Percentiles rank a stretch among this genome's conserved stretches.
Evolutionary conservation across 176 grass and related monocot species (phyloP).

Genomic region (Pontederia crassipes): DNA sequence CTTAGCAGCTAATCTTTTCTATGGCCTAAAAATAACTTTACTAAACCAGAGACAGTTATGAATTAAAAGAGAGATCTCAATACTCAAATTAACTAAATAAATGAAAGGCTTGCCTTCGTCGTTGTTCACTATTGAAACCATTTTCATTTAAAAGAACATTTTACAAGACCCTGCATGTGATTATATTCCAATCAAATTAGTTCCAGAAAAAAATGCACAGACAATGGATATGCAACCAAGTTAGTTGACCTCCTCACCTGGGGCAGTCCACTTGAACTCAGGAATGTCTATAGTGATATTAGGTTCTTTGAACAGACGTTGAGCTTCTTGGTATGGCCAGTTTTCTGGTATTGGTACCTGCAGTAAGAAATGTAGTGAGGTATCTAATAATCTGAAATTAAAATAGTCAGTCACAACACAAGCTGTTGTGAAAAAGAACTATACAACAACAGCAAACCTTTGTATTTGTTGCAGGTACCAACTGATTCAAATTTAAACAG

Average conservation of each 20-base stretch:
- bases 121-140: constrained; percentile 68
- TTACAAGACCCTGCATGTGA: constrained; percentile 45
- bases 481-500: no score
- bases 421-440: no score
- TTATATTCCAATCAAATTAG: constrained; percentile 25
- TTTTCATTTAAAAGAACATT: constrained; percentile 75
- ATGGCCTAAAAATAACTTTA: constrained; percentile 31
- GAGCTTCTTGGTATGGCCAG: constrained; percentile 86
- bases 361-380: background rate
- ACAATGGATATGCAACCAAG: background rate
- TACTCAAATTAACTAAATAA: constrained; percentile 1
- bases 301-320: constrained; percentile 68
- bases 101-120: constrained; percentile 36
- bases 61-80: constrained; percentile 17
- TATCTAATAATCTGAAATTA: background rate
- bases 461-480: no score
- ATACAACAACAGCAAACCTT: no score
- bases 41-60: constrained; percentile 16
- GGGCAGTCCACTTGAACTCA: constrained; percentile 52
- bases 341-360: constrained; percentile 78
- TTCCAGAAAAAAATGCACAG: constrained; percentile 3
- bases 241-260: constrained; percentile 46
- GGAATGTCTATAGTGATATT: constrained; percentile 51
- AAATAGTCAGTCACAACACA: background rate
- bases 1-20: constrained; percentile 60